Evolutionary conservation across 2,329 filamentous ascomycete species (phyloP).

Genomic region (Orbilia blumenaviensis): DNA sequence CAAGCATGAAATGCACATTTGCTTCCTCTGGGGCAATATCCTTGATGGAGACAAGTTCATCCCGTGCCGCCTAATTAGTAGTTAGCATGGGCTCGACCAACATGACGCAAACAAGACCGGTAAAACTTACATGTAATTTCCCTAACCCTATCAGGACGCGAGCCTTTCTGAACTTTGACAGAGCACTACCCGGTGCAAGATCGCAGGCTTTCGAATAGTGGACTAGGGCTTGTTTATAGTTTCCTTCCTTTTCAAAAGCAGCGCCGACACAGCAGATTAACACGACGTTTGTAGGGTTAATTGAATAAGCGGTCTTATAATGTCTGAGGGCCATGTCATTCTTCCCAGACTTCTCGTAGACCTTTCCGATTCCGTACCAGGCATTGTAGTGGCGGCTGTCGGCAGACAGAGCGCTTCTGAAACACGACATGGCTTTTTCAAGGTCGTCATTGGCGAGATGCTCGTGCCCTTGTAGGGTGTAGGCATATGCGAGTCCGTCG

Average conservation of each 20-base stretch:
- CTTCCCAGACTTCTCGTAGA: constrained; percentile 89
- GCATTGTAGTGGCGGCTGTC: constrained; percentile 95
- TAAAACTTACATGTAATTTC: constrained; percentile 61
- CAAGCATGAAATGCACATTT: constrained; percentile 93
- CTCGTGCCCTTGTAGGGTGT: constrained; percentile 94
- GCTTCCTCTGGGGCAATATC: constrained; percentile 93
- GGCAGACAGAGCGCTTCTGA: constrained; percentile 83
- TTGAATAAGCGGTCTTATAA: constrained; percentile 84
- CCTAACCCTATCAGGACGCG: constrained; percentile 80
- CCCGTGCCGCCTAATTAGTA: constrained; percentile 73
- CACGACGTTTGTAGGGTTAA: constrained; percentile 94
- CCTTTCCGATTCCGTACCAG: constrained; percentile 88
- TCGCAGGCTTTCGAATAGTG: constrained; percentile 85
- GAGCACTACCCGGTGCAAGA: constrained; percentile 79
- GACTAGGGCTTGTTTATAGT: constrained; percentile 77
- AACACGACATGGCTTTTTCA: constrained; percentile 88
- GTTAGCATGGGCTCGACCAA: neutral
- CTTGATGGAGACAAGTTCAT: constrained; percentile 86
- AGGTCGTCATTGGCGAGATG: constrained; percentile 96
- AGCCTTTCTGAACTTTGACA: constrained; percentile 93
- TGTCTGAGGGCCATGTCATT: constrained; percentile 91
- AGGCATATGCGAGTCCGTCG: constrained; percentile 91
- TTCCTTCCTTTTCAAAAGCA: constrained; percentile 87
- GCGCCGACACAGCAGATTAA: constrained; percentile 91
- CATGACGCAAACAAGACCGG: neutral